Conservation (phyloP, 2,329 filamentous ascomycete species). For the Sclerotinia nivalis region DNA sequence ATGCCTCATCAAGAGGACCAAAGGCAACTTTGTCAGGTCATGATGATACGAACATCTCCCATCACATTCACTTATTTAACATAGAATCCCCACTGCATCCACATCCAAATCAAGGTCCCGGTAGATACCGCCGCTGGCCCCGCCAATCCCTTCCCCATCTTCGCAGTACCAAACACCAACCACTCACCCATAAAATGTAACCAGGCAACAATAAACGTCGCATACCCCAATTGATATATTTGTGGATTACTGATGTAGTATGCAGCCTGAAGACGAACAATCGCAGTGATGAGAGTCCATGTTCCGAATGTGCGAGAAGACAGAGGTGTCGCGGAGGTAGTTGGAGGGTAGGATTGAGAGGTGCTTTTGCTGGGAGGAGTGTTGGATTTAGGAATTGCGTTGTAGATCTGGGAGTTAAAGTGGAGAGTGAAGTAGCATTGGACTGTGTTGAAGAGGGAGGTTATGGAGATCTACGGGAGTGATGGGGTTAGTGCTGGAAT, state of each 20-base stretch:
- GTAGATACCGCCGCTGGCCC: conserved; percentile 57
- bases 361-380: conserved; percentile 50
- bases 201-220: conserved; percentile 65
- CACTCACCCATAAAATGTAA: conserved; percentile 66
- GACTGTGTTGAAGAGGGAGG: conserved; percentile 80
- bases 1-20: conserved; percentile 70
- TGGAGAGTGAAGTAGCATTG: conserved; percentile 79
- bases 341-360: conserved; percentile 60
- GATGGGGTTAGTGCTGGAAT: conserved; percentile 8
- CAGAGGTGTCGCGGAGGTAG: conserved; percentile 77
- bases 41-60: conserved; percentile 61
- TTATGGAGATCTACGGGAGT: conserved; percentile 67
- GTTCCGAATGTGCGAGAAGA: conserved; percentile 72
- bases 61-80: conserved; percentile 44
- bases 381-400: neutral
- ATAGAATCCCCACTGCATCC: conserved; percentile 68
- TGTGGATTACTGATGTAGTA: conserved; percentile 62
- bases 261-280: conserved; percentile 65
- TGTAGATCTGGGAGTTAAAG: conserved; percentile 87
- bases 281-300: conserved; percentile 64
- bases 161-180: conserved; percentile 74
- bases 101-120: conserved; percentile 59
- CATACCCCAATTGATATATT: conserved; percentile 63
- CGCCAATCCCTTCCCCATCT: conserved; percentile 57
- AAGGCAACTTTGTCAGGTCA: conserved; percentile 83